Percentiles rank a stretch among this genome's conserved stretches.
These are phyloP conservation scores for Isabelozyma gotoi DNA, from an alignment of 805 yeast species.

Conservation along the genomic window DNA sequence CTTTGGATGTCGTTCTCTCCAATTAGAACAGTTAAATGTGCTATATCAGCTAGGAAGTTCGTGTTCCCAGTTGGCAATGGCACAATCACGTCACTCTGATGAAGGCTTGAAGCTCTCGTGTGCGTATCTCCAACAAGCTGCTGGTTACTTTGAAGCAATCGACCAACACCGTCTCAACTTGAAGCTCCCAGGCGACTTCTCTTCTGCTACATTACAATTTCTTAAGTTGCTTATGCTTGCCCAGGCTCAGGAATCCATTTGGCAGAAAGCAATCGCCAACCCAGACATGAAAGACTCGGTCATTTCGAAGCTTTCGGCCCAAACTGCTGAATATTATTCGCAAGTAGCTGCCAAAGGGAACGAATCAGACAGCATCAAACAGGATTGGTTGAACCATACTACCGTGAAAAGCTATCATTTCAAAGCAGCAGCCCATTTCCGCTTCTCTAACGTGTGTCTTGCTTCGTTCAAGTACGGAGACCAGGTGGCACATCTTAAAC, in stretches of 20 bases:
- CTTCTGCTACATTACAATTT: slow-evolving; percentile 47
- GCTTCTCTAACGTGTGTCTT: slow-evolving; percentile 54
- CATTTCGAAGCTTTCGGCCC: slow-evolving; percentile 63
- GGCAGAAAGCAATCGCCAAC: slow-evolving; percentile 65
- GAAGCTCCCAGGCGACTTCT: slow-evolving; percentile 44
- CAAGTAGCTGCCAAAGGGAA: slow-evolving; percentile 39
- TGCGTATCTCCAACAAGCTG: slow-evolving; percentile 64
- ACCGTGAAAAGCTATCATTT: slow-evolving; percentile 64
- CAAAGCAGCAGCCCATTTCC: slow-evolving; percentile 65
- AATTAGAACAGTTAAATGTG: slow-evolving; percentile 61
- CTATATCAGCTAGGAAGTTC: slow-evolving; percentile 69
- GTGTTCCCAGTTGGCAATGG: slow-evolving; percentile 56
- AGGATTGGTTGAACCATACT: slow-evolving; percentile 67
- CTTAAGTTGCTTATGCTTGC: slow-evolving; percentile 62
- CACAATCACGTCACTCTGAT: slow-evolving; percentile 42
- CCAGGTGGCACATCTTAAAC: slow-evolving; percentile 59
- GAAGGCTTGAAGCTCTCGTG: slow-evolving; percentile 65
- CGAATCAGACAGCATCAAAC: slow-evolving; percentile 45
- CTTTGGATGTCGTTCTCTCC: slow-evolving; percentile 45
- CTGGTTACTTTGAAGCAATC: slow-evolving; percentile 55
- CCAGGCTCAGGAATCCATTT: slow-evolving; percentile 84
- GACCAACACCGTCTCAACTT: background rate
- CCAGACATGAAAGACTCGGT: slow-evolving; percentile 54
- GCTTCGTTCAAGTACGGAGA: slow-evolving; percentile 62
- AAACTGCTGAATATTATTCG: slow-evolving; percentile 58